Evolutionary conservation across 2,329 filamentous ascomycete genomes (phyloP).

Genomic region (Coccinonectria pachysandricola): DNA sequence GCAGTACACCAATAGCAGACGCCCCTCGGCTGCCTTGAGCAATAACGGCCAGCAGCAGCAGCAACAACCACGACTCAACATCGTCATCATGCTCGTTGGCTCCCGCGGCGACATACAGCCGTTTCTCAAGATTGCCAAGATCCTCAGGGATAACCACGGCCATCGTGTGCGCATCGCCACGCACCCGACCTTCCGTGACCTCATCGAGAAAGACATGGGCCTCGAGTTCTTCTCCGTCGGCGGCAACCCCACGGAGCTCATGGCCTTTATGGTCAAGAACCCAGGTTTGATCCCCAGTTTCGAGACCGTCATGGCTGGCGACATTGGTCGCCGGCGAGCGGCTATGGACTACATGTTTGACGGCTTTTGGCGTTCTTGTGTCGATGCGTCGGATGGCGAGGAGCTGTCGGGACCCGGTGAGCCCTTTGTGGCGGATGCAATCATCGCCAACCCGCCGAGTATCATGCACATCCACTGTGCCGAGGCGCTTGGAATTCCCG

Average conservation of each 20-base stretch:
- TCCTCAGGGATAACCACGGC: constrained; percentile 58
- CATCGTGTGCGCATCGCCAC: constrained; percentile 71
- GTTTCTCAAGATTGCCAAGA: constrained; percentile 64
- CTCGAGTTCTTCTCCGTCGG: constrained; percentile 75
- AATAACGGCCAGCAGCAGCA: constrained; percentile 21
- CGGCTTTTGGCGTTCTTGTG: constrained; percentile 71
- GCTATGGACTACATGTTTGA: constrained; percentile 76
- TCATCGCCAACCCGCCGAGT: constrained; percentile 73
- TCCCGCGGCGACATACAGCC: constrained; percentile 73
- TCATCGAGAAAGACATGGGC: constrained; percentile 60
- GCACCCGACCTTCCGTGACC: constrained; percentile 66
- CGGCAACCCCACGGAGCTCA: constrained; percentile 68
- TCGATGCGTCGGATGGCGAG: constrained; percentile 58
- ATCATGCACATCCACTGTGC: constrained; percentile 74
- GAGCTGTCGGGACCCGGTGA: constrained; percentile 54
- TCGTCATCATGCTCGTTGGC: constrained; percentile 77
- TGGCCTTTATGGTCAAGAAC: constrained; percentile 86
- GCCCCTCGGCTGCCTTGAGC: constrained; percentile 22
- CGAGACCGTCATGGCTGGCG: constrained; percentile 61
- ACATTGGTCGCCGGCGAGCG: constrained; percentile 55
- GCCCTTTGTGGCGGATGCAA: constrained; percentile 63
- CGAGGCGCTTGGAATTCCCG: constrained; percentile 63
- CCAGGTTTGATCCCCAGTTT: constrained; percentile 66
- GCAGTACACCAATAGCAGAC: too few relatives aligned
- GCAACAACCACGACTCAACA: constrained; percentile 51